Base-by-base conservation (phyloP, 2,329 filamentous ascomycete genomes). In the Xylaria sp. region DNA sequence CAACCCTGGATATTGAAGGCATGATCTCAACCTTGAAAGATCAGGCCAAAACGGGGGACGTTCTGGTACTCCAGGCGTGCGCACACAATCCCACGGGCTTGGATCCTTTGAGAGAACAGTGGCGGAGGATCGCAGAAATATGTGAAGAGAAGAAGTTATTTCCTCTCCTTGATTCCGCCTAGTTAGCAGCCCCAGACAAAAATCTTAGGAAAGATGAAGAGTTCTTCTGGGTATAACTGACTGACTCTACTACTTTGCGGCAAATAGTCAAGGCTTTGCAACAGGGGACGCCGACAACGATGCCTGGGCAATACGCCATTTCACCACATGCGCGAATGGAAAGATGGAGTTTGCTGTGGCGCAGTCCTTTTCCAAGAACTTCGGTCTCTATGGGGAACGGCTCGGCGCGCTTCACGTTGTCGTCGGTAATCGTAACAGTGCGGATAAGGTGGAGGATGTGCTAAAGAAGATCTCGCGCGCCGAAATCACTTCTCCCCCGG, bases 41-140 rank as follows among this genome's bases (percentile, higher is more conserved):
- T 4, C 65, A 75, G 3, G 74, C 79, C 1, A 53, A 68, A 9
- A 32, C 67, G 4, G 76, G 76, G 12, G 78, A 80, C 51, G 73
- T 80, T 14, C 65, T 81, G n/a, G 58, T 82, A 5, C 71, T 82
- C 4, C 80, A 82, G 47, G 78, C 77, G 3, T 81, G 78, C 55
- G 78, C 78, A 21, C 81, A 82, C 60, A 82, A 82, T 53, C 80
- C 80, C 1, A 81, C 79, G 0, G 81, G 81, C 7, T 55, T 78
- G 1, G 80, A 82, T 63, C 77, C 75, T 0, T 73, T 75, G 0
- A 71, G 69, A 42, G 75, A 77, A 4, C 78, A 82, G 68, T 82
- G 80, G 80, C 58, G 68, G 32, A 21, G 48, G 0, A 69, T 82
- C 21, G 78, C 77, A 1, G 70, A 76, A 17, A n/a, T 80, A 1